Evolutionary conservation across 495 filamentous ascomycete species (phyloP).

Genomic region (Physcia stellaris): DNA sequence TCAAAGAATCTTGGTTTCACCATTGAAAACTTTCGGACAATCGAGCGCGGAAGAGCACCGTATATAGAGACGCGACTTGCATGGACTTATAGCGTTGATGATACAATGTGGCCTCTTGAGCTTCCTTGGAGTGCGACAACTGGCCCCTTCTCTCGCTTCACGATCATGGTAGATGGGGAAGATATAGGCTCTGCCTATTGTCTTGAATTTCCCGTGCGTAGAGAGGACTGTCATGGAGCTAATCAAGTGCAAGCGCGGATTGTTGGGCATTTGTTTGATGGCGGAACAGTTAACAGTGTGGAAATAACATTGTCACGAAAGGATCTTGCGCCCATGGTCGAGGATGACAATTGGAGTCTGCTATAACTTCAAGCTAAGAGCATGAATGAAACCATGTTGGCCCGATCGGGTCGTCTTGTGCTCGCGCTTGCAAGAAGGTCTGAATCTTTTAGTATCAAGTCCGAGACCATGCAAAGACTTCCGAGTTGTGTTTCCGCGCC

Average conservation of each 20-base stretch:
- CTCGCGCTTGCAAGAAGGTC: no score
- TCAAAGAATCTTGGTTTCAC: not conserved
- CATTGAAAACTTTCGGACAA: not conserved
- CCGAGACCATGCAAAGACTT: no score
- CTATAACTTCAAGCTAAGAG: no score
- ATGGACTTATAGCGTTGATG: not conserved
- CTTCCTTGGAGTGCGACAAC: conserved; percentile 1
- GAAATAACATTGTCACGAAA: not conserved
- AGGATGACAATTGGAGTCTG: no score
- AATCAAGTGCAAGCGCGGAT: not conserved
- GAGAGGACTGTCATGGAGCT: not conserved
- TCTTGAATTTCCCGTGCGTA: not conserved
- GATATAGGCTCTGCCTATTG: not conserved
- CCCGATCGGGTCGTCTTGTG: no score
- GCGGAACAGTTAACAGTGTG: not conserved
- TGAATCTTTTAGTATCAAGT: no score
- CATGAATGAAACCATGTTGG: no score
- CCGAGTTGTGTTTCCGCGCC: no score
- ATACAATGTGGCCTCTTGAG: not conserved
- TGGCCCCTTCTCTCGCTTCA: not conserved
- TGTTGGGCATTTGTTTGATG: conserved; percentile 1
- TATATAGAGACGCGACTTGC: not conserved
- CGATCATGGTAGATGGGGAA: not conserved
- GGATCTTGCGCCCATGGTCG: no score
- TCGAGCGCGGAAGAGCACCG: not conserved